Evolutionary conservation across 352 stramenopile species (phyloP), one percentile per base, ranked within the genome.

Genomic region (Pythium coloratum): DNA sequence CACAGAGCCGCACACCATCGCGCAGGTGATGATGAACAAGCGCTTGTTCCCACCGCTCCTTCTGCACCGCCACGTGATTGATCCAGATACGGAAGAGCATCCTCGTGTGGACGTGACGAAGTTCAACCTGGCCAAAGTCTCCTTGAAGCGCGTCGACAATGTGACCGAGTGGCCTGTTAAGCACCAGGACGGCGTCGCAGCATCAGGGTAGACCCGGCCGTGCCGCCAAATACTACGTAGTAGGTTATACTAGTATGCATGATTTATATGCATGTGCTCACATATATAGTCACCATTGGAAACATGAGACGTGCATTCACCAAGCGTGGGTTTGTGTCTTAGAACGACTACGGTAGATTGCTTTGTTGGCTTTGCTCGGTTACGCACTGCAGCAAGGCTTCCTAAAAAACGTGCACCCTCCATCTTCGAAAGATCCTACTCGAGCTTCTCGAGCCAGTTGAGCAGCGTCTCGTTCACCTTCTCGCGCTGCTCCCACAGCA

Each of bases 401-500:
- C n/a, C n/a, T n/a, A n/a, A n/a, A n/a, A n/a, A n/a, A n/a, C n/a
- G n/a, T n/a, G n/a, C n/a, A n/a, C n/a, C n/a, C n/a, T n/a, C n/a
- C n/a, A n/a, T n/a, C n/a, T n/a, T n/a, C n/a, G n/a, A n/a, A n/a
- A n/a, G n/a, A n/a, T n/a, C n/a, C 38, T 55, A 56, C 33, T 59
- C 12, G 49, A 86, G 57, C 56, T 79, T 78, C 28, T 46, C 69
- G 32, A 86, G 62, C 78, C 78, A 87, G 12, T 65, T 51, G n/a
- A 71, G 68, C 30, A 87, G 59, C 6, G 81, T 64, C 40, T 49
- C 47, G 38, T 80, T 84, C 47, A 84, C 72, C 14, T 78, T 55
- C 28, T 86, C 72, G 14, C 67, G 79, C 50, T 85, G 71, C 57
- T 88, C 81, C 73, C 77, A 85, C 3, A 90, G 60, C 16, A 90